Base-by-base conservation (phyloP, 495 filamentous ascomycete species). In the Trichoderma orchidacearum region DNA sequence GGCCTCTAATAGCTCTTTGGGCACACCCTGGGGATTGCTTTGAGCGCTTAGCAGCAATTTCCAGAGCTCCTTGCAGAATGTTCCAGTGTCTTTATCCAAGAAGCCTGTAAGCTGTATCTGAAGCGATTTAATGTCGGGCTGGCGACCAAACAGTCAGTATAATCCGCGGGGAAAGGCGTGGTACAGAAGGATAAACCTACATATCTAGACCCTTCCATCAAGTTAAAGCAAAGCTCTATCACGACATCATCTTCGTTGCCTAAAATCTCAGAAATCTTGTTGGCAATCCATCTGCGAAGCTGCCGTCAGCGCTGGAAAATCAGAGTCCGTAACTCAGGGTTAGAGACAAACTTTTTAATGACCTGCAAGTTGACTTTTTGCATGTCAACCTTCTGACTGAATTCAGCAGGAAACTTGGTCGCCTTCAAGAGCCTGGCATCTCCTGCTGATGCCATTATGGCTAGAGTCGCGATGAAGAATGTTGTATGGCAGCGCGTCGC, bases 21-120 rank as follows among this genome's bases (percentile, higher is more conserved):
- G 93, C 34, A 99, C 89, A 48, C 92, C 92, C 67, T 91, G 86
- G 1, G 86, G 80, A 66, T 84, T 96, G 51, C 80, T 75, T 68
- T 99, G 93, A 13, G 87, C 93, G 64, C 91, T 96, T 35, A 97
- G 73, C 59, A 90, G 87, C 15, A 96, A 73, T 38, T 80, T 85
- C 93, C 93, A 99, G 0, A 99, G 74, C 59, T 95, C 88, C 65
- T 94, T 90, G 72, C 93, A 96, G 68, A 99, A 99, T 5, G 77
- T 73, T 9, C 90, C 73, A 0, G 91, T 93, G 61, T 96, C 88
- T 71, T 93, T 96, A 64, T 95, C 90, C 60, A 99, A 80, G 63
- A 97, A 97, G 5, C 90, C 92, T 2, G 86, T 95, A 55, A 99
- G 83, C 59, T 90, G 84, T 60, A 96, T 92, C 64, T 99, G 92